Base-by-base conservation (phyloP, 306 rosid genomes). In the Prinsepia uniflora region DNA sequence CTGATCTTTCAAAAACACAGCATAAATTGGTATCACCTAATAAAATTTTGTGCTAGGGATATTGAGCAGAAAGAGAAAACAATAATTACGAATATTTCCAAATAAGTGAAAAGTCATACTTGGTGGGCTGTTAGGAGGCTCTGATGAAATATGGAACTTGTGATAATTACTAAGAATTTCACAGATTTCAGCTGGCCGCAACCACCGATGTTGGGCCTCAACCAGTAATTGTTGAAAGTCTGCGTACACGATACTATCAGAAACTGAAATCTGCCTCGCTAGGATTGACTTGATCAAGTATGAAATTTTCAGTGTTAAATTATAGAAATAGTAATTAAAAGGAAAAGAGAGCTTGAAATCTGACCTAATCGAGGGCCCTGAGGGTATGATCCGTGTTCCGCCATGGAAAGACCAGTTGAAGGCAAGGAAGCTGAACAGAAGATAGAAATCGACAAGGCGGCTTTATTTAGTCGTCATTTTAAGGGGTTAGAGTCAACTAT, bases 151-250 rank as follows among this genome's bases (percentile, higher is more conserved):
- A 0, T 73, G 90, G 83, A 89, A 92, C 83, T 75, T 85, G 52
- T 72, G 75, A 76, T 84, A 81, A 65, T 92, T 92, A 63, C 88
- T 84, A 65, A 92, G 93, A 81, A 92, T 92, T 86, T 89, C 97
- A 92, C 96, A 89, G 80, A 92, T 89, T 89, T 92, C 97, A 68
- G 97, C 96, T 46, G 97, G 97, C 7, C 97, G 83, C 76, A 92
- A 79, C 97, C 97, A 92, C 61, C 97, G 84, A 80, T 89, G 86
- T 75, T 81, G 90, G 44, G 97, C 97, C 85, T 92, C 97, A 67
- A 42, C 19, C 67, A 82, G 84, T 73, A 92, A 84, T 75, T 87
- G 96, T 20, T 78, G 77, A 67, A 92, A 58, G 80, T 92, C 97
- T 92, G 91, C 87, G 81, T 20, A 74, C 70, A 77, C 69, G 54